Base-by-base conservation (phyloP, 768 basidiomycete species). In the Cyathus striatus region DNA sequence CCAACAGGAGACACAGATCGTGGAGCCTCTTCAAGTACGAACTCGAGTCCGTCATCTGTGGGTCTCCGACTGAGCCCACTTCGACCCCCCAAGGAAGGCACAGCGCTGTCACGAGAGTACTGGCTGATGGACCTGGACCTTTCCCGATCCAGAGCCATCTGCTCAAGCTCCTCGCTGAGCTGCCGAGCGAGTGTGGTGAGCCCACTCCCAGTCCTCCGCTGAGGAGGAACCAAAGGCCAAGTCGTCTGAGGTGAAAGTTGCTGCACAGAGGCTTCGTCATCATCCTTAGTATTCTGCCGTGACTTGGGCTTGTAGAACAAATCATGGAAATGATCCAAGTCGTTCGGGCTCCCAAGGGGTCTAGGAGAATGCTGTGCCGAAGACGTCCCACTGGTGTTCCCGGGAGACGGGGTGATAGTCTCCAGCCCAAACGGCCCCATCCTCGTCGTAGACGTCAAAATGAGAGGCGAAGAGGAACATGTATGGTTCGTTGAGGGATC, bases 281-380 rank as follows among this genome's bases (percentile, higher is more conserved):
- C 50, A 2, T 45, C 43, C 6, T 42, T 43, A 17, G 43, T 23
- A 39, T 52, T 50, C 46, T 47, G 46, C 35, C 47, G 45, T 45
- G 50, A 47, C 40, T 50, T 58, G 5, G 83, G 83, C 32, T 66
- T 68, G 56, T 83, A 88, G 60, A 89, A 89, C 6, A 90, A 65
- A 52, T 88, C 83, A 26, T 76, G 77, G 65, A 84, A 89, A 9
- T 75, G 70, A n/a, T 86, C 83, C 5, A 88, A 66, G 49, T 88
- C 84, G 43, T 83, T 81, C 0, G 75, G 70, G 43, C 68, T 72
- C 7, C 78, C 75, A 25, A 86, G 62, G 2, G 72, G 72, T n/a
- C 72, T 74, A 20, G 78, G 78, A 9, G 72, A 68, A 53, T 57
- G 68, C 49, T 55, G 67, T 44, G 54, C 75, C 47, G 65, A 69